Evolutionary conservation across 2,329 filamentous ascomycete species (phyloP).

Genomic region (Penicillium sp.): DNA sequence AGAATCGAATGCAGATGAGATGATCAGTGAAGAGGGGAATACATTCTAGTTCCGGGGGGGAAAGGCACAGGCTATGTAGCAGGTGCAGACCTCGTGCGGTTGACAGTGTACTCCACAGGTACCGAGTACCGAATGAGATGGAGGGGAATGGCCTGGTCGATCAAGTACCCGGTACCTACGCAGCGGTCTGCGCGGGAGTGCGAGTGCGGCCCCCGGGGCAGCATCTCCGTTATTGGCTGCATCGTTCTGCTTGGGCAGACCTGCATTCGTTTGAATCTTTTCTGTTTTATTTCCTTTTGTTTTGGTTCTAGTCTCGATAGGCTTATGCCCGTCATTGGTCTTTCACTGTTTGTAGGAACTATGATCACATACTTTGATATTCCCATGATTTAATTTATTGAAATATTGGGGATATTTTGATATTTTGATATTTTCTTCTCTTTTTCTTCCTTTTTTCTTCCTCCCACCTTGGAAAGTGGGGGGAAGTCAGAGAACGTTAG

Average conservation of each 20-base stretch:
- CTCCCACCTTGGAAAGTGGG: background rate
- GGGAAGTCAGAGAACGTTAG: constrained; percentile 7
- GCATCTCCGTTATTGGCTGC: constrained; percentile 55
- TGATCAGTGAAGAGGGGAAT: constrained; percentile 8
- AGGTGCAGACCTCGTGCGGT: constrained; percentile 12
- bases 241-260: constrained; percentile 68
- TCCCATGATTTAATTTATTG: no score
- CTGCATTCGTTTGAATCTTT: constrained; percentile 17
- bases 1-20: constrained; percentile 5
- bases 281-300: background rate
- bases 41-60: constrained; percentile 10
- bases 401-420: no score
- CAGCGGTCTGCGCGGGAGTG: constrained; percentile 19
- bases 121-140: constrained; percentile 6
- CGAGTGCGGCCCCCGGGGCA: constrained; percentile 4
- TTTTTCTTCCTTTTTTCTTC: background rate
- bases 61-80: constrained; percentile 10
- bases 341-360: background rate
- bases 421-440: background rate
- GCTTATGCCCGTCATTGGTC: background rate
- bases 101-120: constrained; percentile 11
- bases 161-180: constrained; percentile 17
- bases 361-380: no score
- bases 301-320: background rate
- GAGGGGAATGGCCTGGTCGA: constrained; percentile 6